Conservation (phyloP, 768 basidiomycete species). For the Phanerodontia chrysosporium region DNA sequence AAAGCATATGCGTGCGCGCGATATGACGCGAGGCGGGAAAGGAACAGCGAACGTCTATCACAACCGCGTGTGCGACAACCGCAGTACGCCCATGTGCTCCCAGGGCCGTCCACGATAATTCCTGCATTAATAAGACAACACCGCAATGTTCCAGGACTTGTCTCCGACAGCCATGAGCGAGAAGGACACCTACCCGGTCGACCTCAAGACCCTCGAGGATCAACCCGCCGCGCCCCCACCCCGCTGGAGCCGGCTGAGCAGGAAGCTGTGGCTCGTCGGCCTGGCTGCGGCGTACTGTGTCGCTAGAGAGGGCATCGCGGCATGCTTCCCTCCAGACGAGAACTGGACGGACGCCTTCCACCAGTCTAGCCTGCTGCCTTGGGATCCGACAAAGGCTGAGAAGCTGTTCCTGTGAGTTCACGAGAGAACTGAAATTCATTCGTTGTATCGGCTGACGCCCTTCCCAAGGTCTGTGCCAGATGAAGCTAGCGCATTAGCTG, state of each 20-base stretch:
- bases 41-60: too few species aligned
- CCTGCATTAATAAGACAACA: too few species aligned
- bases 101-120: too few species aligned
- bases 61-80: too few species aligned
- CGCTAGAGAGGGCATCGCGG: not conserved
- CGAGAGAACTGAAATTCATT: not conserved
- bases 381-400: conserved; percentile 21
- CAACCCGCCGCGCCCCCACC: not conserved
- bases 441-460: not conserved
- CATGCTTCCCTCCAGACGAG: not conserved
- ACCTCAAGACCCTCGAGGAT: not conserved
- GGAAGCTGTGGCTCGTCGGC: not conserved
- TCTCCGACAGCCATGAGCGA: not conserved
- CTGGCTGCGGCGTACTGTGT: not conserved
- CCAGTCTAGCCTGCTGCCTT: not conserved
- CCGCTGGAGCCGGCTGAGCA: not conserved
- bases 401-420: conserved; percentile 31
- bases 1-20: not conserved
- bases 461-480: conserved; percentile 49
- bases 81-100: too few species aligned
- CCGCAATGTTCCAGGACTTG: too few species aligned
- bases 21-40: too few species aligned
- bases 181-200: not conserved
- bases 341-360: not conserved
- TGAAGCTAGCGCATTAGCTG: conserved; percentile 50